These are phyloP conservation scores for Rusavskia elegans DNA, from an alignment of 495 filamentous ascomycete genomes.

Conservation along the genomic window DNA sequence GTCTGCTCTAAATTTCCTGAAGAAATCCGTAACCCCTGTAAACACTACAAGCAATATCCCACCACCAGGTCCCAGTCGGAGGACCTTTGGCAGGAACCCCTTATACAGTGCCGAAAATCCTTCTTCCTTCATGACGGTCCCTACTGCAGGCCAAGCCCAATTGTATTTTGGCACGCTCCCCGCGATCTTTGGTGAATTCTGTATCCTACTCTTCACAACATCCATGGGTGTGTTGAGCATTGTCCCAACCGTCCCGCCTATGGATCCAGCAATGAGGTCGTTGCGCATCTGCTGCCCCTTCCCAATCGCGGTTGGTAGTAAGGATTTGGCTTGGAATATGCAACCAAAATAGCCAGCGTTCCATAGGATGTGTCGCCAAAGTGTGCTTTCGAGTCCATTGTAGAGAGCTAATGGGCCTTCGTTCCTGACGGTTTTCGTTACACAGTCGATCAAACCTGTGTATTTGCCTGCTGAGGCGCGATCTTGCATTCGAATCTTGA, in stretches of 20 bases:
- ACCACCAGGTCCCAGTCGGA: conserved; percentile 74
- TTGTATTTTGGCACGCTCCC: conserved; percentile 85
- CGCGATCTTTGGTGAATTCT: conserved; percentile 71
- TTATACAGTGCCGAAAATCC: conserved; percentile 90
- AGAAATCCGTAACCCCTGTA: conserved; percentile 89
- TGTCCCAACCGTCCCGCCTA: conserved; percentile 86
- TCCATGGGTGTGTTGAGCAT: conserved; percentile 94
- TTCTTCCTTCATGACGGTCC: conserved; percentile 80
- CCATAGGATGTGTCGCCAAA: conserved; percentile 97
- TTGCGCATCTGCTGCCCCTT: conserved; percentile 71
- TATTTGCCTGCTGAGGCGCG: conserved; percentile 89
- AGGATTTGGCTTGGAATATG: conserved; percentile 83
- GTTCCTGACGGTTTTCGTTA: conserved; percentile 64
- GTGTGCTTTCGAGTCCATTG: conserved; percentile 87
- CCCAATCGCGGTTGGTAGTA: conserved; percentile 62
- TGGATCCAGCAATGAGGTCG: conserved; percentile 69
- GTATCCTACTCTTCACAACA: conserved; percentile 94
- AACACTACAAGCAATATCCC: conserved; percentile 89
- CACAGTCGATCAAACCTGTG: conserved; percentile 80
- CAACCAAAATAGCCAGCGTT: conserved; percentile 96
- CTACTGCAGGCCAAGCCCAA: conserved; percentile 84
- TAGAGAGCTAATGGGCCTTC: conserved; percentile 86
- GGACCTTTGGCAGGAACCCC: conserved; percentile 91
- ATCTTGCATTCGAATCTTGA: conserved; percentile 95
- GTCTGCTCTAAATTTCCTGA: conserved; percentile 34